phyloP scores from a whole-genome alignment of 2,329 filamentous ascomycete species.

The Paraconiothyrium brasiliense region DNA sequence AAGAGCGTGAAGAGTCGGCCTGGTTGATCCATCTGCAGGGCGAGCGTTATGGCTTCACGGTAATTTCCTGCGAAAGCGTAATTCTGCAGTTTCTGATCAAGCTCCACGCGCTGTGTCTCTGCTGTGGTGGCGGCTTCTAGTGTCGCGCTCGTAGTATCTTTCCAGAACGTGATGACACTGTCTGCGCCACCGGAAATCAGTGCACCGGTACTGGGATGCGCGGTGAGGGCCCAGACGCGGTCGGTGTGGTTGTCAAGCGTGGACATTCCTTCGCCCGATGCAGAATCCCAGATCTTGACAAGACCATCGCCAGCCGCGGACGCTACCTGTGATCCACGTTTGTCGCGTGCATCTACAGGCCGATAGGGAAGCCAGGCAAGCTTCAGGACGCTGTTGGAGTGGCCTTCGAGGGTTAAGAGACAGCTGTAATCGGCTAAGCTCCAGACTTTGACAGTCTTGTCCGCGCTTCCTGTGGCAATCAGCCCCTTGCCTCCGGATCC shows the following conservation, averaged over 20 bases:
- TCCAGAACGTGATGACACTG: constrained; percentile 94
- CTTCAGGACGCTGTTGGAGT: constrained; percentile 94
- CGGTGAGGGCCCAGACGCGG: constrained; percentile 88
- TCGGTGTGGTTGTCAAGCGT: constrained; percentile 98
- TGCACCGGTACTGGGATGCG: constrained; percentile 69
- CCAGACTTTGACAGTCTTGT: constrained; percentile 97
- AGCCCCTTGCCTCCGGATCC: constrained; percentile 77
- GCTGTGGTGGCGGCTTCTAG: constrained; percentile 77
- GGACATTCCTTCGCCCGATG: constrained; percentile 82
- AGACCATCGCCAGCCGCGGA: constrained; percentile 93
- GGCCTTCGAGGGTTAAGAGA: constrained; percentile 91
- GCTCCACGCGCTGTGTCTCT: constrained; percentile 82
- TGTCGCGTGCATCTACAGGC: constrained; percentile 52
- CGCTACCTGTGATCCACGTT: constrained; percentile 75
- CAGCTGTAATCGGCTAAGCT: constrained; percentile 91
- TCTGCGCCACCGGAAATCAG: constrained; percentile 93
- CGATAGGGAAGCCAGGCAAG: constrained; percentile 80
- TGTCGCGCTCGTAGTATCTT: constrained; percentile 85
- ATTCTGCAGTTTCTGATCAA: constrained; percentile 94
- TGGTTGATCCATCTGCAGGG: constrained; percentile 93
- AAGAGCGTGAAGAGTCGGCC: constrained; percentile 86
- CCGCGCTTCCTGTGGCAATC: constrained; percentile 88
- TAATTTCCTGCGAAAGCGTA: constrained; percentile 89
- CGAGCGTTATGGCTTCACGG: constrained; percentile 90
- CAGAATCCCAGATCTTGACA: constrained; percentile 95